Conservation (phyloP, 202 grass and related monocot genomes). For the Alloteropsis angusta region DNA sequence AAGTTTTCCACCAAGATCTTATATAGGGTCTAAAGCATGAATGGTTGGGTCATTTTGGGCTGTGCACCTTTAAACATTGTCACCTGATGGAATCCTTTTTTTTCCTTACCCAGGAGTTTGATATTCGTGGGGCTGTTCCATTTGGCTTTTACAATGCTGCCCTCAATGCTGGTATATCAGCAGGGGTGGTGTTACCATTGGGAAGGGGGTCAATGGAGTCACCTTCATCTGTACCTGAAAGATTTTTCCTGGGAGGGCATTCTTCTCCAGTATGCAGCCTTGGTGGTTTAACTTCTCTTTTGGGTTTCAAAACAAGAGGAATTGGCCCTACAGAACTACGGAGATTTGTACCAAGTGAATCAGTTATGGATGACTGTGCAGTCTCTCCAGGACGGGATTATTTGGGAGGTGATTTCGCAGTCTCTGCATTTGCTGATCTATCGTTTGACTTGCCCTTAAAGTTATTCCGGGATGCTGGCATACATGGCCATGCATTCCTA, state of each 20-base stretch:
- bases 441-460: conserved; percentile 77
- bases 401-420: conserved; percentile 61
- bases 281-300: conserved; percentile 44
- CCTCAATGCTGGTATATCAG: conserved; percentile 59
- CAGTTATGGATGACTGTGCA: conserved; percentile 26
- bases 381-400: conserved; percentile 41
- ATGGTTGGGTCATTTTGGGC: too few species aligned
- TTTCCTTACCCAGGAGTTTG: conserved; percentile 52
- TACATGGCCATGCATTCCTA: conserved; percentile 77
- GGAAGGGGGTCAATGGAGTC: conserved; percentile 46
- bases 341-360: conserved; percentile 32
- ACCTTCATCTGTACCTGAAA: conserved; percentile 52
- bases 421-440: conserved; percentile 67
- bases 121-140: conserved; percentile 55
- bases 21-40: neutral
- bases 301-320: conserved; percentile 75
- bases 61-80: neutral
- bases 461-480: conserved; percentile 54
- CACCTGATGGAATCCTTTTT: neutral
- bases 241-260: conserved; percentile 73
- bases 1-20: neutral
- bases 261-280: conserved; percentile 57
- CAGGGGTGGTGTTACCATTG: conserved; percentile 53
- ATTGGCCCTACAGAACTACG: conserved; percentile 52
- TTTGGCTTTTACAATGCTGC: conserved; percentile 70